Conservation (phyloP, 306 rosid species). For the Cucumis hystrix region DNA sequence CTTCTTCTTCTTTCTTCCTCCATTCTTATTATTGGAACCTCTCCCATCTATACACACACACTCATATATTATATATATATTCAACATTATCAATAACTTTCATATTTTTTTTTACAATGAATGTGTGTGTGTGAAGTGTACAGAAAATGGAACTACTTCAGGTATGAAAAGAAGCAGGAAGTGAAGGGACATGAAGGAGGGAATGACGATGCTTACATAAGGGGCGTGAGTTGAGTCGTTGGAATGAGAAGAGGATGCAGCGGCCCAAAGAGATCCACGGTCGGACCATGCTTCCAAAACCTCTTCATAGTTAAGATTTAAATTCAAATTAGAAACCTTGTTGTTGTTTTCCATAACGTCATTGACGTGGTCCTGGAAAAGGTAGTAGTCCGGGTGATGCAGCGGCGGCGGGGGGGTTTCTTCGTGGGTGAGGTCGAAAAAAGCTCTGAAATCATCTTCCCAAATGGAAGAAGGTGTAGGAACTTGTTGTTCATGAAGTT, state of each 20-base stretch:
- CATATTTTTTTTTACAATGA: too few species aligned
- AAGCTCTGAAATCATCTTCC: neutral
- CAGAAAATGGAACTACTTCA: too few species aligned
- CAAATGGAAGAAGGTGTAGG: neutral
- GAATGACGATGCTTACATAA: neutral
- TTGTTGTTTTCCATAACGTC: neutral
- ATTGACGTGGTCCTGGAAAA: neutral
- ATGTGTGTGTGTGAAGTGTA: too few species aligned
- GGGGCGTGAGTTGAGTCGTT: neutral
- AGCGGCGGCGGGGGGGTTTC: neutral
- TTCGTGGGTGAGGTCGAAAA: neutral
- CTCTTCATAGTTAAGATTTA: neutral
- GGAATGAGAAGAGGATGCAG: neutral
- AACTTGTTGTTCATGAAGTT: neutral
- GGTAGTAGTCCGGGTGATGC: neutral
- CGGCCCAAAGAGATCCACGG: neutral
- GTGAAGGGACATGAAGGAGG: too few species aligned
- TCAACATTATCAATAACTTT: too few species aligned
- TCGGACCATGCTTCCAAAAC: neutral
- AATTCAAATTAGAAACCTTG: neutral
- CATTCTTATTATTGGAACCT: conserved; percentile 40
- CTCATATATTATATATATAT: too few species aligned
- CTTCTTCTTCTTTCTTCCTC: conserved; percentile 35
- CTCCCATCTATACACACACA: conserved; percentile 31
- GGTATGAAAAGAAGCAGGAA: too few species aligned